Conservation (phyloP, 805 yeast species). For the Spathaspora passalidarum region DNA sequence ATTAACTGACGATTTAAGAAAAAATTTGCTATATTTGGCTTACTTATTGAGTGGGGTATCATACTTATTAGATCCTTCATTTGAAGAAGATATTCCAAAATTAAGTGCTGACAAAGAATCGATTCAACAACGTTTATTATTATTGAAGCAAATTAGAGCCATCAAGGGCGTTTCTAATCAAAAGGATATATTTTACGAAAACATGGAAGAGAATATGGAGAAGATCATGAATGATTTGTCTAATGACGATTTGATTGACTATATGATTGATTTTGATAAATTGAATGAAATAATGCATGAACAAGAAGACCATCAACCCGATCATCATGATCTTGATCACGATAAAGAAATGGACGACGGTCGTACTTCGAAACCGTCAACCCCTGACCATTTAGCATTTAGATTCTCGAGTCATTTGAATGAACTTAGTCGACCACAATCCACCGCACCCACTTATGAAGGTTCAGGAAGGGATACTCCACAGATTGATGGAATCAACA, state of each 20-base stretch:
- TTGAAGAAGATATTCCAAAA: conserved; percentile 44
- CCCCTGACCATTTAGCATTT: neutral
- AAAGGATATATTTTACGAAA: conserved; percentile 23
- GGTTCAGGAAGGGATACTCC: conserved; percentile 46
- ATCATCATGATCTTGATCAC: conserved; percentile 11
- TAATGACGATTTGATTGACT: conserved; percentile 17
- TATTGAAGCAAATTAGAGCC: conserved; percentile 30
- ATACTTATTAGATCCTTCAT: conserved; percentile 70
- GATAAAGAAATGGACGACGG: conserved; percentile 11
- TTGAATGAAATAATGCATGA: conserved; percentile 22
- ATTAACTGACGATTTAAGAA: conserved; percentile 51
- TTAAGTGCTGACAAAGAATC: conserved; percentile 29
- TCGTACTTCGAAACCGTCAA: neutral
- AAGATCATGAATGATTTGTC: conserved; percentile 30
- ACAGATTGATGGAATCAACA: conserved; percentile 38
- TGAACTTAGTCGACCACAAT: conserved; percentile 10
- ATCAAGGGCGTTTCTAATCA: conserved; percentile 14
- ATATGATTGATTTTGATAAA: conserved; percentile 15
- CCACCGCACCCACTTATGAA: conserved; percentile 20
- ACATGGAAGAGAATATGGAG: conserved; percentile 31
- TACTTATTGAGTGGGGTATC: conserved; percentile 69
- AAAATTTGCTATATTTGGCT: conserved; percentile 54
- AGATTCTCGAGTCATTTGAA: neutral
- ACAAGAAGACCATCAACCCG: conserved; percentile 11
- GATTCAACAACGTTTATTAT: conserved; percentile 31